Evolutionary conservation across 495 filamentous ascomycete species (phyloP), one percentile per base, ranked within the genome.

Genomic region (Thozetella sp.): DNA sequence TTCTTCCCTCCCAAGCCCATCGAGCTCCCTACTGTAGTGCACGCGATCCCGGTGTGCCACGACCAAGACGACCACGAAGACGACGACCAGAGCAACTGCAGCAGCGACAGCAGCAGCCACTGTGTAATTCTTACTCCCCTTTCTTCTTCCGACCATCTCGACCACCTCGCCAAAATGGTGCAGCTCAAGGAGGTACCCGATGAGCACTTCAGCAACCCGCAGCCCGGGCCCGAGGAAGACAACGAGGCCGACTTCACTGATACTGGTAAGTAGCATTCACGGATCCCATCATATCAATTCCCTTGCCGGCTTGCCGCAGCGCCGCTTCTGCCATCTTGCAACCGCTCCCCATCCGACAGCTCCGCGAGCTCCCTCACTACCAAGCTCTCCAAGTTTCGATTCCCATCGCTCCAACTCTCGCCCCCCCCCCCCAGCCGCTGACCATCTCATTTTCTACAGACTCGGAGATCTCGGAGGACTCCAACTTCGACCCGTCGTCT

Each of bases 101-200:
- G 27, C 20, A 30, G 22, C 20, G 10, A 26, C 19, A 43, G 22
- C 20, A 19, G n/a, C 52, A 23, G 19, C 22, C 45, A 19, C 9
- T 40, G n/a, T 43, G 22, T 25, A 25, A 17, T 26, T 30, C n/a
- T 53, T 30, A 25, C 22, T 19, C 12, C 27, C 4, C 17, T 27
- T 11, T 17, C 48, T 24, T 34, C n/a, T 17, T 45, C 51, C 27
- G 17, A 51, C 50, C 50, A n/a, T 45, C 43, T 34, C 43, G 30
- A 46, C 22, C 53, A 58, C 66, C 40, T 69, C 72, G 68, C 59
- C 78, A 93, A 73, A 68, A 99, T 99, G 95, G 95, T 99, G 72
- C 90, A 96, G 77, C 91, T 99, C 64, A 88, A 88, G 64, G 96
- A 97, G 78, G 93, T 99, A 70, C 88, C 93, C 62, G 95, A 99